Evolutionary conservation across 1,139 yeast species (phyloP).

Genomic region (Lipomyces yarrowii): DNA sequence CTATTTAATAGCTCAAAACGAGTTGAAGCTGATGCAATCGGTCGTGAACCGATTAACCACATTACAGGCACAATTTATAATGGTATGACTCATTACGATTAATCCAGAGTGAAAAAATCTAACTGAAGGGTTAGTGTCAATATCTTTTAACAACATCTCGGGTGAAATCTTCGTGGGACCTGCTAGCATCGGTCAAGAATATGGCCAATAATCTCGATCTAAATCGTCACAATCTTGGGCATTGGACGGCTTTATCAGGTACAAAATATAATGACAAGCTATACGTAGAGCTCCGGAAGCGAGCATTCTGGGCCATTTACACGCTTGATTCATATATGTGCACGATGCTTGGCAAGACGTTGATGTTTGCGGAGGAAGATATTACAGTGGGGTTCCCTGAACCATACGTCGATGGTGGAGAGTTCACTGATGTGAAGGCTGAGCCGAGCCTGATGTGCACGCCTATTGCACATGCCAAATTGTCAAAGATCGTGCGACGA

Average conservation of each 20-base stretch:
- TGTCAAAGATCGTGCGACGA: constrained; percentile 18
- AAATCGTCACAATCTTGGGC: constrained; percentile 10
- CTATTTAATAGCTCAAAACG: constrained; percentile 19
- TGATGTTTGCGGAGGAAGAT: constrained; percentile 28
- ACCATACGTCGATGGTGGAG: not conserved
- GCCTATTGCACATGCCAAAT: constrained; percentile 25
- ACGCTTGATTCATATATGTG: constrained; percentile 29
- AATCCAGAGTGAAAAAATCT: not conserved
- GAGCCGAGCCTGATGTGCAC: constrained; percentile 23
- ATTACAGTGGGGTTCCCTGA: constrained; percentile 22
- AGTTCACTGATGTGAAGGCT: not conserved
- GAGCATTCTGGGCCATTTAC: constrained; percentile 26
- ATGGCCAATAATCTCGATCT: constrained; percentile 22
- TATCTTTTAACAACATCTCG: constrained; percentile 23
- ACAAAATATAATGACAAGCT: constrained; percentile 2
- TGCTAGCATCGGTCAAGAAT: constrained; percentile 16
- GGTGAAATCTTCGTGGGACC: constrained; percentile 25
- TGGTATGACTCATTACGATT: not conserved
- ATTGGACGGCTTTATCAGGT: not conserved
- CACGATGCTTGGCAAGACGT: constrained; percentile 29
- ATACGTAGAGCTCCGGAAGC: constrained; percentile 18
- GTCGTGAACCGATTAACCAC: constrained; percentile 12
- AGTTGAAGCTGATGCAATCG: constrained; percentile 9
- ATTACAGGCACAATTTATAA: constrained; percentile 23
- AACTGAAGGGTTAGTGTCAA: constrained; percentile 3